Percentiles rank a stretch among this genome's conserved stretches.
Evolutionary conservation across 306 rosid genomes (phyloP).

Genomic region (Crotalaria pallida): DNA sequence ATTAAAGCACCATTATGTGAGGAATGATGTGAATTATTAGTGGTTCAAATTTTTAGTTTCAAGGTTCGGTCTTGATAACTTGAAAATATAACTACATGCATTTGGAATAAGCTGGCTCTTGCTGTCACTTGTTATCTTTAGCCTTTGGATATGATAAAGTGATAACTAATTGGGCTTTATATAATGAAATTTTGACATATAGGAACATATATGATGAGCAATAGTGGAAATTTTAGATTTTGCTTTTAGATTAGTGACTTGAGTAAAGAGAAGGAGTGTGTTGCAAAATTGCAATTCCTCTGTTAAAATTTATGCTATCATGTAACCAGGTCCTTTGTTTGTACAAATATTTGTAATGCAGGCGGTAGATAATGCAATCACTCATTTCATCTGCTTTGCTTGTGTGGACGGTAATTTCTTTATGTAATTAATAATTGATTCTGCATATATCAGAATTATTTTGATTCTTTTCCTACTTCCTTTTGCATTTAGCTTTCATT

Average conservation of each 20-base stretch:
- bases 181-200: background rate
- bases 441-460: too few relatives aligned
- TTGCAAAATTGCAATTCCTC: background rate
- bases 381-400: constrained; percentile 84
- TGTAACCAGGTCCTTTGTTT: background rate
- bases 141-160: background rate
- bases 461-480: too few relatives aligned
- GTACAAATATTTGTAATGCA: constrained; percentile 16
- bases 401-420: too few relatives aligned
- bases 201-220: background rate
- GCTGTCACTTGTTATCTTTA: background rate
- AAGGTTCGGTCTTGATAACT: too few relatives aligned
- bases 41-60: background rate
- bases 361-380: constrained; percentile 50
- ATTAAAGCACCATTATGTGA: background rate
- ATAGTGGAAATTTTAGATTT: background rate
- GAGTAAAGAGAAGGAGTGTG: background rate
- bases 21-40: background rate
- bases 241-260: background rate
- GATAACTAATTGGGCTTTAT: too few relatives aligned
- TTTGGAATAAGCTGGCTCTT: background rate
- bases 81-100: too few relatives aligned
- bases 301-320: background rate
- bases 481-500: background rate
- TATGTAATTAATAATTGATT: too few relatives aligned